phyloP scores from a whole-genome alignment of 1,284 basidiomycete genomes.

The Irpex sp. region DNA sequence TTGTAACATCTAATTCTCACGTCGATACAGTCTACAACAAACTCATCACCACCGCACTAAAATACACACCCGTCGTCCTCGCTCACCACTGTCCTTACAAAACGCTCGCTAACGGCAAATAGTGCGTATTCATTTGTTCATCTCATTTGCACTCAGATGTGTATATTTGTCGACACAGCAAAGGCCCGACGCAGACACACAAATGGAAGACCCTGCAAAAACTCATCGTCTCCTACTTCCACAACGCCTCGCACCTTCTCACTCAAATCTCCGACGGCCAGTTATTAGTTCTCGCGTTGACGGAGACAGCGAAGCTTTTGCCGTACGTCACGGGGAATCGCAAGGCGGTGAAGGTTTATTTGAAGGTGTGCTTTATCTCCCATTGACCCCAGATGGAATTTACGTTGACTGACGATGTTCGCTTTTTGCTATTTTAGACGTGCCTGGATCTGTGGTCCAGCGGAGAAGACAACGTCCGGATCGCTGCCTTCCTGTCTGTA shows the following conservation, averaged over 20 bases:
- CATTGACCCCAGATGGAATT: background rate
- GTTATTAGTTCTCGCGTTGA: constrained; percentile 68
- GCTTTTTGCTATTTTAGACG: constrained; percentile 40
- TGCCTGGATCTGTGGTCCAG: constrained; percentile 84
- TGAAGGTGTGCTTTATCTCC: constrained; percentile 56
- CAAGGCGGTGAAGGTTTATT: constrained; percentile 80
- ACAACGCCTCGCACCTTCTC: constrained; percentile 79
- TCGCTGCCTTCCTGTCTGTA: constrained; percentile 87
- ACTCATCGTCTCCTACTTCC: constrained; percentile 86
- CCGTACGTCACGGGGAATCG: constrained; percentile 84
- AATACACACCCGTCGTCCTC: constrained; percentile 90
- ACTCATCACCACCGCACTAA: constrained; percentile 82
- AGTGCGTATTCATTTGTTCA: constrained; percentile 47
- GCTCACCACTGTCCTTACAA: constrained; percentile 89
- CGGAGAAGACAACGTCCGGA: constrained; percentile 78
- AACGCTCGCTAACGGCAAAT: constrained; percentile 76
- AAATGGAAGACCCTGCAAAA: constrained; percentile 85
- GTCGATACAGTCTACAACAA: too few species aligned
- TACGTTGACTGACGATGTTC: background rate
- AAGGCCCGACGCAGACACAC: constrained; percentile 69
- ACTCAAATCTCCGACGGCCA: constrained; percentile 73
- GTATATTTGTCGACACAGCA: constrained; percentile 42
- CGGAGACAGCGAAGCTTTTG: constrained; percentile 82
- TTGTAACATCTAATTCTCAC: too few species aligned
- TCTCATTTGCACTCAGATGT: background rate